Percentiles rank a stretch among this genome's conserved stretches.
phyloP scores from a whole-genome alignment of 1,284 basidiomycete species.

The Nidula niveotomentosa region DNA sequence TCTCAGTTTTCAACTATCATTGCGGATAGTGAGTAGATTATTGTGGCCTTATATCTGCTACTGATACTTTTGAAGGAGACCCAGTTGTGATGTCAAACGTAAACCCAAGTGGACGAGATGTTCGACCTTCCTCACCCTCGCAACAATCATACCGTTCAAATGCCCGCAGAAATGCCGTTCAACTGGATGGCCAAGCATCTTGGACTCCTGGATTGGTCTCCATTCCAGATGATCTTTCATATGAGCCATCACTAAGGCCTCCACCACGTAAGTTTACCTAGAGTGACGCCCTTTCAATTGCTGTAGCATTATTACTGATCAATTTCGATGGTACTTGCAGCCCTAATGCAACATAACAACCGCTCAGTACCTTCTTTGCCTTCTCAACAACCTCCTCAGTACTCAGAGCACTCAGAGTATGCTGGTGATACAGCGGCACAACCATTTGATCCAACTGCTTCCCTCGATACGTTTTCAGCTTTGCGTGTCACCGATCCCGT shows the following conservation, averaged over 20 bases:
- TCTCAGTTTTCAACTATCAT: too few relatives aligned
- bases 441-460: constrained; percentile 39
- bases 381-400: constrained; percentile 31
- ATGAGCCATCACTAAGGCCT: constrained; percentile 3
- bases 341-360: constrained; percentile 33
- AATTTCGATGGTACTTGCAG: constrained; percentile 8
- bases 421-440: constrained; percentile 19
- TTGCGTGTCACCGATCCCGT: constrained; percentile 44
- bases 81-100: constrained; percentile 20
- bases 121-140: constrained; percentile 15
- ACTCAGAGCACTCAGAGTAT: constrained; percentile 18
- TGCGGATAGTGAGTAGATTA: too few relatives aligned
- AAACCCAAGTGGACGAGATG: constrained; percentile 22
- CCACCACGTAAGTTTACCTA: constrained; percentile 9
- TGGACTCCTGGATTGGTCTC: constrained; percentile 12
- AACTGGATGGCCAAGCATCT: constrained; percentile 9
- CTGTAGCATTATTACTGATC: neutral
- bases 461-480: constrained; percentile 46
- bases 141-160: constrained; percentile 6
- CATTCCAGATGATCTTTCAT: constrained; percentile 12
- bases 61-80: too few relatives aligned
- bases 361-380: constrained; percentile 40
- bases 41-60: too few relatives aligned
- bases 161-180: constrained; percentile 11
- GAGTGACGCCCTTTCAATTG: neutral